Conservation (phyloP, 768 basidiomycete genomes). For the Glaciozyma antarctica region DNA sequence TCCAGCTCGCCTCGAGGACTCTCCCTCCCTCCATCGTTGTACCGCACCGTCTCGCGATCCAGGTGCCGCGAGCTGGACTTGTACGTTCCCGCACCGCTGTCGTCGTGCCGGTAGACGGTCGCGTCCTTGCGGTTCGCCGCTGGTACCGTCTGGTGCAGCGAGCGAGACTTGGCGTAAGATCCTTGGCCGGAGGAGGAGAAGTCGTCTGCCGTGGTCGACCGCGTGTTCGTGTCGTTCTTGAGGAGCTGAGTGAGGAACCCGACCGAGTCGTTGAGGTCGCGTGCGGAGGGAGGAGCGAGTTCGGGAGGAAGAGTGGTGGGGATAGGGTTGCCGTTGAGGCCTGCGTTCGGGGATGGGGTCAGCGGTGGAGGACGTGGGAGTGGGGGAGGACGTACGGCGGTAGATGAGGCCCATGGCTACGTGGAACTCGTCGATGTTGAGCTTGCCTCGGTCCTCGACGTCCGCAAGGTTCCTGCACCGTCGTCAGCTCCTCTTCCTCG, state of each 20-base stretch:
- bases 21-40: slow-evolving; percentile 48
- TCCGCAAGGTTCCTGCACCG: slow-evolving; percentile 77
- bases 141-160: slow-evolving; percentile 44
- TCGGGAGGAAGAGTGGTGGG: slow-evolving; percentile 80
- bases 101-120: slow-evolving; percentile 76
- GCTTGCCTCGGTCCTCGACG: slow-evolving; percentile 82
- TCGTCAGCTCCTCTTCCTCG: slow-evolving; percentile 4
- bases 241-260: slow-evolving; percentile 79
- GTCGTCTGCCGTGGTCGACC: slow-evolving; percentile 45
- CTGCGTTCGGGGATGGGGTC: slow-evolving; percentile 42
- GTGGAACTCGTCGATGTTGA: slow-evolving; percentile 92
- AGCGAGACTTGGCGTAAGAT: slow-evolving; percentile 59
- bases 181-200: slow-evolving; percentile 46
- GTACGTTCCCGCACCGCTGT: slow-evolving; percentile 60
- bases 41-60: slow-evolving; percentile 67
- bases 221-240: slow-evolving; percentile 61
- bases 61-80: slow-evolving; percentile 72
- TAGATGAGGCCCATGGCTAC: slow-evolving; percentile 98
- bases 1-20: slow-evolving; percentile 56
- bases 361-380: neutral
- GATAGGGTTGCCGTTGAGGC: slow-evolving; percentile 80
- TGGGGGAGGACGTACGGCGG: slow-evolving; percentile 52
- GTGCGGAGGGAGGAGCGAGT: slow-evolving; percentile 80
- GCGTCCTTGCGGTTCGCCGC: slow-evolving; percentile 54
- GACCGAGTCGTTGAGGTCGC: slow-evolving; percentile 79